Evolutionary conservation across 2,329 filamentous ascomycete species (phyloP).

Genomic region (Tolypocladium pustulatum): DNA sequence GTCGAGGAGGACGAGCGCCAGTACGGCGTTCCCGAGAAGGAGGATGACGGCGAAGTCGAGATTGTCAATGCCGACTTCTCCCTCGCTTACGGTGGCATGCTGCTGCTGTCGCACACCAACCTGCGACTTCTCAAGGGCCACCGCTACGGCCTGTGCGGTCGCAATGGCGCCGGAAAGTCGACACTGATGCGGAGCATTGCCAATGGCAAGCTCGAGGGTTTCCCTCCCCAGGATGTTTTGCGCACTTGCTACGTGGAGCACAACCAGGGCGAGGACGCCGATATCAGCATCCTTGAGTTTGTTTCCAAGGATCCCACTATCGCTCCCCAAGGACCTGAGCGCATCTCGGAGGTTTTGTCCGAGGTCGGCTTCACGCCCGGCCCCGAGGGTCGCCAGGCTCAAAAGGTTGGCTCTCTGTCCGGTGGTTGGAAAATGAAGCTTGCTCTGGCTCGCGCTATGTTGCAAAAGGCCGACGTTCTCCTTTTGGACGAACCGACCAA

Average conservation of each 20-base stretch:
- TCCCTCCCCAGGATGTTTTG: constrained; percentile 83
- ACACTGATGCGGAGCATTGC: constrained; percentile 97
- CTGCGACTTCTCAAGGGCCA: constrained; percentile 90
- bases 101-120: constrained; percentile 92
- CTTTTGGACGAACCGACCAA: constrained; percentile 98
- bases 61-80: constrained; percentile 98
- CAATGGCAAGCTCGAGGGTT: constrained; percentile 91
- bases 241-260: constrained; percentile 98
- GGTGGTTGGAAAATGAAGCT: constrained; percentile 99
- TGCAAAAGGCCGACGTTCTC: constrained; percentile 92
- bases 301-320: constrained; percentile 83
- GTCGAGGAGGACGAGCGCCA: constrained; percentile 78
- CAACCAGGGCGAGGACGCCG: constrained; percentile 96
- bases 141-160: constrained; percentile 91
- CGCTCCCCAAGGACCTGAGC: constrained; percentile 63
- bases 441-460: constrained; percentile 88
- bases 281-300: constrained; percentile 91
- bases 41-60: constrained; percentile 85
- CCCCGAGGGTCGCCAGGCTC: constrained; percentile 76
- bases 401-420: constrained; percentile 88
- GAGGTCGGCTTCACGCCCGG: constrained; percentile 93
- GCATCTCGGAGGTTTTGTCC: constrained; percentile 71
- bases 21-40: constrained; percentile 72
- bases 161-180: constrained; percentile 97
- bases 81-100: constrained; percentile 93